Conservation (phyloP, 169 alveolate genomes). For the Cryptosporidium sp. region DNA sequence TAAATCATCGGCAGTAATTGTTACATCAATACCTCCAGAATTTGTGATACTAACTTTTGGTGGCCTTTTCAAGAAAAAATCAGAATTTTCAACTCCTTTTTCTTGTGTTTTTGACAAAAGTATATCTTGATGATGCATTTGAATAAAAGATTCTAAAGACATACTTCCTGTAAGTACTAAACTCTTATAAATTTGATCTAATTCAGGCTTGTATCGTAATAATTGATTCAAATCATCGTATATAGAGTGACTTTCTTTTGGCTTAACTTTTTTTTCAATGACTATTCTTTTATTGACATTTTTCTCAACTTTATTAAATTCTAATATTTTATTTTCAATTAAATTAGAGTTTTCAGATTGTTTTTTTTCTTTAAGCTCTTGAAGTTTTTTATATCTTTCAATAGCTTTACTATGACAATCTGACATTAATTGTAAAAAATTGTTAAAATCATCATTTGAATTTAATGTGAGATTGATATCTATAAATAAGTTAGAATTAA, state of each 20-base stretch:
- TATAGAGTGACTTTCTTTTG: neutral
- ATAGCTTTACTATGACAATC: slow-evolving; percentile 13
- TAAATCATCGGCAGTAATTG: slow-evolving; percentile 62
- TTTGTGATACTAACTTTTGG: slow-evolving; percentile 29
- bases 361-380: neutral
- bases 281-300: slow-evolving; percentile 26
- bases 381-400: slow-evolving; percentile 17
- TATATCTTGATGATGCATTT: slow-evolving; percentile 31
- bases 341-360: neutral
- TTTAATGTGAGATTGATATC: slow-evolving; percentile 38
- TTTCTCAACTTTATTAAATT: neutral
- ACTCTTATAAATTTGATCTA: slow-evolving; percentile 20
- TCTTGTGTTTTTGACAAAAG: slow-evolving; percentile 34
- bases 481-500: neutral
- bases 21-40: slow-evolving; percentile 59
- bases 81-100: slow-evolving; percentile 39
- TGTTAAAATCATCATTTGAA: slow-evolving; percentile 26
- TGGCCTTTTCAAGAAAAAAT: slow-evolving; percentile 62
- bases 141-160: slow-evolving; percentile 60
- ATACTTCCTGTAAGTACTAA: slow-evolving; percentile 60
- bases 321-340: neutral
- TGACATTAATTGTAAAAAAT: neutral
- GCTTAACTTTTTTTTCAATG: slow-evolving; percentile 31
- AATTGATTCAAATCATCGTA: slow-evolving; percentile 46
- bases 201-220: slow-evolving; percentile 44